Base-by-base conservation (phyloP, 2,329 filamentous ascomycete genomes). In the Botrytis sinoallii region DNA sequence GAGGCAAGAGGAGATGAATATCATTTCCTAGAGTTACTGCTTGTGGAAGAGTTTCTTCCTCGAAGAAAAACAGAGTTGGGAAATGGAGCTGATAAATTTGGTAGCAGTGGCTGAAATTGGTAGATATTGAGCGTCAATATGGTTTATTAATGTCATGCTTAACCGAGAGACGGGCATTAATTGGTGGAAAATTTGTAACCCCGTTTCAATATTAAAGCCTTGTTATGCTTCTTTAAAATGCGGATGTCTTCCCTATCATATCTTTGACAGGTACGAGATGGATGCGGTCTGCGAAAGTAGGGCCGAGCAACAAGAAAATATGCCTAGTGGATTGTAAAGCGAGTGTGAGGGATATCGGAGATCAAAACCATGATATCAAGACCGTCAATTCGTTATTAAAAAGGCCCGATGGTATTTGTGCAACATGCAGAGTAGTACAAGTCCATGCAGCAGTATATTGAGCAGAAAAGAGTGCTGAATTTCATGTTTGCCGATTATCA, bases 171-270 rank as follows among this genome's bases (percentile, higher is more conserved):
- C 40, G 29, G 25, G n/a, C 44, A 67, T 55, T 44, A 12, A 72
- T 72, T 72, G 70, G 61, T 46, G 46, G 61, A 66, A 57, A 71
- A 12, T 42, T 40, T 44, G 70, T 65, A 44, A 48, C n/a, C 38
- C 38, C 46, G n/a, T 67, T 22, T 20, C 52, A 44, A 52, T 35
- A 32, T 22, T 5, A 67, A 35, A 72, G 70, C 60, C 70, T 67
- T 67, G 44, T 29, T 44, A 35, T 65, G 46, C 48, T 67, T 59
- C 22, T 67, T 55, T 25, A 55, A 20, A 67, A 55, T 67, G 29
- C 8, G 29, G 2, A 42, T 32, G 14, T 40, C 38, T 71, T 38
- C 32, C 32, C 32, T 46, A 46, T 32, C 32, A 46, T 29, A 18
- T 25, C 64, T 42, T 52, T 60, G 35, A 66, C 44, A 65, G 9